Base-by-base conservation (phyloP, 257 asterid genomes). In the Cordia subcordata region DNA sequence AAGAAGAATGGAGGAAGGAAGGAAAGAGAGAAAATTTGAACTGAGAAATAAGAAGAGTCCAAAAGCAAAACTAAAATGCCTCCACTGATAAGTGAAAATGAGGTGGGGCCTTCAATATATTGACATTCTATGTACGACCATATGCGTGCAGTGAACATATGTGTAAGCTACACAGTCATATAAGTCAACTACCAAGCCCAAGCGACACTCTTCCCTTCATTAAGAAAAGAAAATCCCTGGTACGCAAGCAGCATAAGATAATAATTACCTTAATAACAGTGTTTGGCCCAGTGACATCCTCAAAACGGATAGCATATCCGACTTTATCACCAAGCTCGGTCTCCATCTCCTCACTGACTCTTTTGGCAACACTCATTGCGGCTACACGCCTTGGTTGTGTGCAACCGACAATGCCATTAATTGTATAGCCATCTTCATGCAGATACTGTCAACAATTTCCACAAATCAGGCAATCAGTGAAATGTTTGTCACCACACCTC, bases 301-400 rank as follows among this genome's bases (percentile, higher is more conserved):
- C 99, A 39, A 92, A 92, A 33, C 97, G 96, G 73, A 92, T 92
- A 14, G 97, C 95, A 75, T 92, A 92, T 53, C 99, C 99, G 72
- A 92, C 91, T 76, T 75, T 81, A 56, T 81, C 87, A 58, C 97
- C 99, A 61, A 88, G 94, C 38, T 88, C 91, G 12, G 94, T 82
- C 81, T 88, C 96, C 99, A 92, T 92, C 78, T 92, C 99, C 66
- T 92, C 97, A 53, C 99, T 86, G 58, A 92, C 97, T 77, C 99
- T 86, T 77, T 92, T 92, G 14, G 99, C 99, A 59, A 92, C 97
- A 53, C 99, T 92, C 99, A 92, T 92, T 67, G 99, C 99, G 11
- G 97, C 99, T 40, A 92, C 97, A 78, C 97, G 97, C 76, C 99
- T 86, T 38, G 99, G 99, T 69, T 92, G 97, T 37, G 99, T 92